Base-by-base conservation (phyloP, 2,329 filamentous ascomycete species). In the Remersonia thermophila region DNA sequence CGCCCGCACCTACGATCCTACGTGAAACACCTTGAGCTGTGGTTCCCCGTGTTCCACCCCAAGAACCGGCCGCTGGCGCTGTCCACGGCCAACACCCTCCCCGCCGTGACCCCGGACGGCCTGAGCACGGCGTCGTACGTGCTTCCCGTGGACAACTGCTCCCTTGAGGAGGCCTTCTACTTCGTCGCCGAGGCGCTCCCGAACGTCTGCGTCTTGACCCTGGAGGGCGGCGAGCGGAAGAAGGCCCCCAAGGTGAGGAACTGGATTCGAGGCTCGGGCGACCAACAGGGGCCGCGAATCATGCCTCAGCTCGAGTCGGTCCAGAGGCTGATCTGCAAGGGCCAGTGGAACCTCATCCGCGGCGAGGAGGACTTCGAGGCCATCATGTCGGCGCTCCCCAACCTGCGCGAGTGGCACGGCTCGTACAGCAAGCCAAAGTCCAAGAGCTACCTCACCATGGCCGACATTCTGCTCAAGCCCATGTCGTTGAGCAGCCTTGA, bases 291-390 rank as follows among this genome's bases (percentile, higher is more conserved):
- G 27, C 12, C 26, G 9, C 42, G 44, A 13, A 32, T 37, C 27
- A 56, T 57, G 38, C 50, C 54, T 13, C 48, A 43, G 14, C 60
- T 81, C 3, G 54, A 62, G 3, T 69, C 71, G 3, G 68, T 85
- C 23, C 68, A 69, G 36, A 83, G 78, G 1, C 65, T 85, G 14
- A 71, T 84, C 30, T 79, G 80, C 55, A 77, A 80, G 48, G 80
- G 80, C 6, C 78, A 83, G 46, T 86, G 80, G 80, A 85, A 85
- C 50, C 65, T 85, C 18, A 79, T 83, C 55, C 66, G 80, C 32
- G 63, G 68, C 12, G 60, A 71, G 30, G 59, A 63, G 13, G 78
- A 85, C 53, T 84, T 81, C 56, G 58, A 65, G 38, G 66, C 64
- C 35, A 67, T 86, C 33, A 63, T 73, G 14, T 55, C 59, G 10